These are phyloP conservation scores for Collybia nuda DNA, from an alignment of 768 basidiomycete genomes.

Conservation along the genomic window DNA sequence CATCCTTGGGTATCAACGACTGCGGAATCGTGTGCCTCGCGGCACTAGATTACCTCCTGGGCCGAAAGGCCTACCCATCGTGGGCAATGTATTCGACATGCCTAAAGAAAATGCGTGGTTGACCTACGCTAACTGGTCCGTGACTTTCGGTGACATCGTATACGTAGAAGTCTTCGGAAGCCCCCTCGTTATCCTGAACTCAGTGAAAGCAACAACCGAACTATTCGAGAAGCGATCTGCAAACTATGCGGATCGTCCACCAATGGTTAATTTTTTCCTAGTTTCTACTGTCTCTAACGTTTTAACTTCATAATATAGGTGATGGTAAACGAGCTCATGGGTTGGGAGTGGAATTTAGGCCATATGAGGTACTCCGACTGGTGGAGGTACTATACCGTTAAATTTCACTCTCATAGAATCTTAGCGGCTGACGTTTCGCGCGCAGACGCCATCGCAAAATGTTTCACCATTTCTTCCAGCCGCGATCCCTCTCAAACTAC, in stretches of 20 bases:
- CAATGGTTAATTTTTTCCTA: conserved; percentile 15
- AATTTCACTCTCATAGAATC: background rate
- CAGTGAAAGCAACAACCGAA: conserved; percentile 28
- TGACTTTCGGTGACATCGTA: too few species aligned
- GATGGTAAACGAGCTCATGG: conserved; percentile 14
- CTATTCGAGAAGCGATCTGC: conserved; percentile 30
- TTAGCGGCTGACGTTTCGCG: too few species aligned
- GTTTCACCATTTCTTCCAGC: conserved; percentile 22
- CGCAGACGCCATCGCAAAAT: conserved; percentile 15
- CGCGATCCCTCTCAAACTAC: conserved; percentile 9
- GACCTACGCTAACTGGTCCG: conserved; percentile 25
- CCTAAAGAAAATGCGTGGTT: conserved; percentile 34
- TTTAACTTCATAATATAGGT: background rate
- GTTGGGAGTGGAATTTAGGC: conserved; percentile 12
- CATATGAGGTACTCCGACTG: conserved; percentile 11
- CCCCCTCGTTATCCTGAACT: conserved; percentile 31
- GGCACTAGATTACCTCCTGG: conserved; percentile 29
- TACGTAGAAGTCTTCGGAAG: conserved; percentile 10
- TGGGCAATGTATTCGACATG: conserved; percentile 38
- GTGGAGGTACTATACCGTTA: conserved; percentile 8
- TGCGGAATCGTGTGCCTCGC: conserved; percentile 8
- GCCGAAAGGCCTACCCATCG: conserved; percentile 32
- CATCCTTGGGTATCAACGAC: too few species aligned
- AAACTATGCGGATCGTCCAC: conserved; percentile 14
- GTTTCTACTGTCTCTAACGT: too few species aligned